A percentile compares a stretch with the other conserved stretches of the same genome.
These are phyloP conservation scores for Blastobotrys muscicola DNA, from an alignment of 805 yeast genomes.

Conservation along the genomic window DNA sequence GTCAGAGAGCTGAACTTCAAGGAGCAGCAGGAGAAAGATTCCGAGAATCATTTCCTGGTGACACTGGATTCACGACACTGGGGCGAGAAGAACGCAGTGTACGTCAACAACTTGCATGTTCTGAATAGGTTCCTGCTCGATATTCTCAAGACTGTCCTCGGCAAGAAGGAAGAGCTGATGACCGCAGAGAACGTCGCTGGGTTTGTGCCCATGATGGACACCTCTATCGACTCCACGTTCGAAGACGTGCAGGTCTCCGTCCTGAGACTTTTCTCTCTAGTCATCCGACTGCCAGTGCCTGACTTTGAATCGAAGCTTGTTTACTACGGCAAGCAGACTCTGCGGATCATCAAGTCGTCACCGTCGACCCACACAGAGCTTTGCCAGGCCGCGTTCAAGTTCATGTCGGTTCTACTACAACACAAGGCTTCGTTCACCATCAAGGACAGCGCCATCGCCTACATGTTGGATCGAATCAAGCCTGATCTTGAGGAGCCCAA, in stretches of 20 bases:
- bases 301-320: constrained; percentile 31
- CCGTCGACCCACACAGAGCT: constrained; percentile 72
- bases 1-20: constrained; percentile 1
- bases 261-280: constrained; percentile 49
- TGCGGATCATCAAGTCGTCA: constrained; percentile 56
- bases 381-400: constrained; percentile 70
- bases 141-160: constrained; percentile 58
- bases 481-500: constrained; percentile 89
- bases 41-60: constrained; percentile 66
- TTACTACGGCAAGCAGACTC: constrained; percentile 23
- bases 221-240: constrained; percentile 51
- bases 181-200: constrained; percentile 55
- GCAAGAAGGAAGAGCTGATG: constrained; percentile 50
- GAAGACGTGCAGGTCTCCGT: constrained; percentile 71
- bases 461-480: constrained; percentile 57
- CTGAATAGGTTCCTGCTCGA: constrained; percentile 73
- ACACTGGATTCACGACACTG: constrained; percentile 42
- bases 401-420: constrained; percentile 61
- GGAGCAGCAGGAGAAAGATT: constrained; percentile 27
- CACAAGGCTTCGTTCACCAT: constrained; percentile 55
- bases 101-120: constrained; percentile 46
- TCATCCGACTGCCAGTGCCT: constrained; percentile 55
- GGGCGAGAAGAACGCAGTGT: constrained; percentile 24
- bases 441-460: constrained; percentile 64
- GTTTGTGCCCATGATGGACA: constrained; percentile 64